Evolutionary conservation across 2,329 filamentous ascomycete species (phyloP), one percentile per base, ranked within the genome.

Genomic region (Penicillium palitans): DNA sequence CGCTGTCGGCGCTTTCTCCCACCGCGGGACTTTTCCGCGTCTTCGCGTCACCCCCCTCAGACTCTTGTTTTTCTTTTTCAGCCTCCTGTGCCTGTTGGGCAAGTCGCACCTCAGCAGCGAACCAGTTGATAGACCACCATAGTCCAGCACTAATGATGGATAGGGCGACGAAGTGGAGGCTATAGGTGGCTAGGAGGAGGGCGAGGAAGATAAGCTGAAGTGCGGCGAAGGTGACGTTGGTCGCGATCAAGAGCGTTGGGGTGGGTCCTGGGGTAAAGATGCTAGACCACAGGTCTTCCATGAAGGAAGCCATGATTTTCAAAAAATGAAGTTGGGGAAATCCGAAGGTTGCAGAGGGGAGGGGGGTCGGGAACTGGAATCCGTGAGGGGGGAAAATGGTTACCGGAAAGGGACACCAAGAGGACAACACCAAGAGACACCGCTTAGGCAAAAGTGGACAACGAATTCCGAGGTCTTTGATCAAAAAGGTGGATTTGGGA

Each of bases 91-190:
- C 80, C 62, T 83, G 80, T 66, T 68, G 66, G 9, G 81, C 79
- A 66, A 81, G 76, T 31, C 74, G 72, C 52, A 88, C 74, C 71
- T 88, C 93, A 46, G 79, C 78, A 55, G 91, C 92, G 72, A 99
- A 98, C 95, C 95, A 99, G 83, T 98, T 98, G 78, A 98, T 93
- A 57, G 90, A 86, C 80, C 85, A 92, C 95, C 95, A 99, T 37
- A 98, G 82, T 5, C 90, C 90, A 33, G 80, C 93, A 63, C 87
- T 91, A 10, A 99, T 81, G 58, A 87, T 70, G 13, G 91, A 96
- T 6, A 99, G 84, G 58, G 93, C 82, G 62, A 91, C 74, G 71
- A 97, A 96, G 81, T 98, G 95, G 63, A 96, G 84, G 78, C 90
- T 96, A 76, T 89, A 87, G 8, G 93, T 99, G 57, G 86, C 88